phyloP scores from a whole-genome alignment of 2,329 filamentous ascomycete genomes.

The Scolecobasidium constrictum region DNA sequence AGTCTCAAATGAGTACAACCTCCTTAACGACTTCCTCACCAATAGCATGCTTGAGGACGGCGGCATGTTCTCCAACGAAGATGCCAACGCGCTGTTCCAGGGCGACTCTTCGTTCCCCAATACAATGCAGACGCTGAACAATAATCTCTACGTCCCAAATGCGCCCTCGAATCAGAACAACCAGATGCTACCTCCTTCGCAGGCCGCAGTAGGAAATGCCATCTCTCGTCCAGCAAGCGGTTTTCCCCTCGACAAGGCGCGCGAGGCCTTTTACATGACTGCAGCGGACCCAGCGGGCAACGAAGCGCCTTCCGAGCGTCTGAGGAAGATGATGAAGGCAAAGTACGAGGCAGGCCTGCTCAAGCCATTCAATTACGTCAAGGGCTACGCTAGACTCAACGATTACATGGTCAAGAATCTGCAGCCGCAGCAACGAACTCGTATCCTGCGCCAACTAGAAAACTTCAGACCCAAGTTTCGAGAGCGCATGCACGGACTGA shows the following conservation, averaged over 20 bases:
- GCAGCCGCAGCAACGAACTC: constrained; percentile 69
- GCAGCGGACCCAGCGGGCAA: constrained; percentile 88
- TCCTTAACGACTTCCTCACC: constrained; percentile 93
- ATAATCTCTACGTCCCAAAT: constrained; percentile 23
- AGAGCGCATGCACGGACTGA: constrained; percentile 84
- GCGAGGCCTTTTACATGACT: constrained; percentile 89
- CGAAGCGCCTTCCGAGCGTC: constrained; percentile 80
- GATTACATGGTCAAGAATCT: constrained; percentile 89
- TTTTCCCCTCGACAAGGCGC: constrained; percentile 57
- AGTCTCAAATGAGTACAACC: constrained; percentile 90
- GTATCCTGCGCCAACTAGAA: constrained; percentile 84
- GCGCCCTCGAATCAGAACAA: constrained; percentile 10
- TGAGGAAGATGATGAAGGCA: constrained; percentile 86
- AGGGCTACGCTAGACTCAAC: constrained; percentile 81
- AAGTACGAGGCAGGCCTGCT: constrained; percentile 94
- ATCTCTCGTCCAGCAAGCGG: constrained; percentile 52
- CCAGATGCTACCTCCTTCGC: constrained; percentile 29
- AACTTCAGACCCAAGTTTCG: constrained; percentile 92
- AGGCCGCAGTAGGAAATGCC: constrained; percentile 38
- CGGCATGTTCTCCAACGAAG: constrained; percentile 29
- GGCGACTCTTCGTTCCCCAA: constrained; percentile 45
- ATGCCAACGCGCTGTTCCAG: constrained; percentile 40
- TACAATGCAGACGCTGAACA: constrained; percentile 27
- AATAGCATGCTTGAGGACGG: constrained; percentile 74
- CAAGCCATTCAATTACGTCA: constrained; percentile 97